A percentile compares a stretch with the other conserved stretches of the same genome.
These are phyloP conservation scores for Cryptococcus sp. DNA, from an alignment of 1,284 basidiomycete genomes.

Conservation along the genomic window DNA sequence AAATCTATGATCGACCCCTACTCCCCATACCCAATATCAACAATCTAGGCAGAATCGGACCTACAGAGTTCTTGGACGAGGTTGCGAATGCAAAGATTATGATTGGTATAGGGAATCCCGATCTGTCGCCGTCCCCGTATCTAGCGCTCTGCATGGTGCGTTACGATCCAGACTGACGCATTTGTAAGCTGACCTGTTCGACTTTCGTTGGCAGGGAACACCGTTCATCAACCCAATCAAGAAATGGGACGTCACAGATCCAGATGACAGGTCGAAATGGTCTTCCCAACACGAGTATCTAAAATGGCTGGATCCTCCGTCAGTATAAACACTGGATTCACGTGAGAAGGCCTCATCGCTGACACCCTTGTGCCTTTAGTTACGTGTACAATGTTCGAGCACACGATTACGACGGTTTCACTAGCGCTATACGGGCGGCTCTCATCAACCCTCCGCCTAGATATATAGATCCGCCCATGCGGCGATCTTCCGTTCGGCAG, in stretches of 20 bases:
- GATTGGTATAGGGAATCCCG: slow-evolving; percentile 9
- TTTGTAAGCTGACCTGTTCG: not conserved
- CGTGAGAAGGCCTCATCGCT: not conserved
- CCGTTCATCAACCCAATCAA: slow-evolving; percentile 7
- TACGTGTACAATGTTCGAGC: slow-evolving; percentile 11
- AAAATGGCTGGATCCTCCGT: slow-evolving; percentile 11
- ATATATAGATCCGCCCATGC: slow-evolving; percentile 6
- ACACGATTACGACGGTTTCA: slow-evolving; percentile 3
- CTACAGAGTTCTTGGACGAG: slow-evolving; percentile 2
- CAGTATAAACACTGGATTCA: not conserved
- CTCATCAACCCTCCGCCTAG: slow-evolving; percentile 1
- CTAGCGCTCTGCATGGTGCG: slow-evolving; percentile 3
- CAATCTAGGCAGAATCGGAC: slow-evolving; percentile 6
- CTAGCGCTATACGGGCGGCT: not conserved
- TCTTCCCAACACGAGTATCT: slow-evolving; percentile 6
- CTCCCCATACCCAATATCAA: no score
- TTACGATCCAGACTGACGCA: not conserved
- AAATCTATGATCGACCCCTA: no score
- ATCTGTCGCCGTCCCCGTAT: slow-evolving; percentile 8
- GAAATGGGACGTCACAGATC: slow-evolving; percentile 3
- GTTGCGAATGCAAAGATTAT: slow-evolving; percentile 3
- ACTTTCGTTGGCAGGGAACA: not conserved
- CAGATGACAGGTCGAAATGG: slow-evolving; percentile 9
- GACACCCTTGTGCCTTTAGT: not conserved
- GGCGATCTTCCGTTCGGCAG: not conserved